Evolutionary conservation across 148 eudicot genomes (phyloP), one percentile per base, ranked within the genome.

Genomic region (Rhododendron ovatum): DNA sequence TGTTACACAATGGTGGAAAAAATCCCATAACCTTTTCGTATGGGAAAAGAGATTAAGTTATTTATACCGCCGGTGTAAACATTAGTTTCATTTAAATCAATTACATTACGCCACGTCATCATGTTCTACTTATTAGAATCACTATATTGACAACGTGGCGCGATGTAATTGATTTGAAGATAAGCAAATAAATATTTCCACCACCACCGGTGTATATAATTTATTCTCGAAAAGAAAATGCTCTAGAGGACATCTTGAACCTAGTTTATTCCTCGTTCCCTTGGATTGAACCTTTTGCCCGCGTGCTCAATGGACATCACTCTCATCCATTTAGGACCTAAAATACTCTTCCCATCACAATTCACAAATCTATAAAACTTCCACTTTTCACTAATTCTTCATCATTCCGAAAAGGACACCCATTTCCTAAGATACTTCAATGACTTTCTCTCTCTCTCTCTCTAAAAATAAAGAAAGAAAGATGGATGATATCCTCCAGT

Each of bases 331-430:
- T 43, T 35, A 22, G 48, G 37, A 43, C 15, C 28, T 24, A 43
- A 43, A 41, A 43, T 22, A 43, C 18, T 24, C 28, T 74, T 74
- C 43, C 78, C 45, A 5, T 17, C 43, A 13, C 39, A 61, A 61
- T 6, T 61, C 24, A 57, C n/a, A 33, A 35, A 7, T 39, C 45
- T 41, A 20, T 39, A 35, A 26, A 30, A 28, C n/a, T 13, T 53
- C 43, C 41, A 50, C 65, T 80, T 53, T 80, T 6, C 63, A 8
- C 43, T 2, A 0, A 8, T 50, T 57, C 6, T 53, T 50, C 43
- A 30, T 50, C 43, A 53, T 80, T 80, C 63, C 33, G 83, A 80
- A 80, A 28, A 30, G 65, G 83, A 80, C 65, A 30, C n/a, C 83
- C 65, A 53, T 33, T 80, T 50, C 7, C 26, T 50, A 45, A 1